Evolutionary conservation across 164 flowering plant species (phyloP), one percentile per base, ranked within the genome.

Genomic region (Aristolochia californica): DNA sequence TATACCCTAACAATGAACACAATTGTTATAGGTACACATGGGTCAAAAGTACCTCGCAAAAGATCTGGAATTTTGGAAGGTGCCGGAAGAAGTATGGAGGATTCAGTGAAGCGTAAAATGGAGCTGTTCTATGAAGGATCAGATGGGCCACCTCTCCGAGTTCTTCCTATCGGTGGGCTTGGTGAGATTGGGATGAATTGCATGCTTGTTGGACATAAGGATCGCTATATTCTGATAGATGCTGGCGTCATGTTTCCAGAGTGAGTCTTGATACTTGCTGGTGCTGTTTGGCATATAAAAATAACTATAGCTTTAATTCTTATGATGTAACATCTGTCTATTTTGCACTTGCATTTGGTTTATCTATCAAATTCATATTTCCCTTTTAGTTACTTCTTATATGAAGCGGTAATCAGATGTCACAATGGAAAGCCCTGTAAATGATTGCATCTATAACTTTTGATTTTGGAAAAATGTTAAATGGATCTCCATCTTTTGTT

Each of bases 141-240:
- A 24, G 61, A 74, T 78, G 99, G 99, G 2, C 99, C 99, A 21
- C 99, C 99, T 9, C 74, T 93, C n/a, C 96, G 99, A 26, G 70
- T 89, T 68, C 80, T 93, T 55, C 99, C 99, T 17, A 89, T 93
- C 60, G 99, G 99, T 63, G 99, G 99, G 24, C 71, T 93, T 55
- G 99, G 99, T 66, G 99, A 93, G 79, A 93, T 93, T 67, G 99
- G 99, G 59, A 93, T 93, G 99, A 93, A 93, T 62, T 93, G 99
- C 75, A 93, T 93, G 99, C 94, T 93, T 69, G 88, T 93, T 54
- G 99, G 99, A 34, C 80, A 93, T 60, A 75, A 85, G 68, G 99
- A 89, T 72, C 94, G 99, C 13, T 93, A 93, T 71, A 87, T 93
- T 67, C 67, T 93, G 68, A 83, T 93, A 65, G 99, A 93, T 80